Base-by-base conservation (phyloP, 1,284 basidiomycete species). In the Mixia osmundae region DNA sequence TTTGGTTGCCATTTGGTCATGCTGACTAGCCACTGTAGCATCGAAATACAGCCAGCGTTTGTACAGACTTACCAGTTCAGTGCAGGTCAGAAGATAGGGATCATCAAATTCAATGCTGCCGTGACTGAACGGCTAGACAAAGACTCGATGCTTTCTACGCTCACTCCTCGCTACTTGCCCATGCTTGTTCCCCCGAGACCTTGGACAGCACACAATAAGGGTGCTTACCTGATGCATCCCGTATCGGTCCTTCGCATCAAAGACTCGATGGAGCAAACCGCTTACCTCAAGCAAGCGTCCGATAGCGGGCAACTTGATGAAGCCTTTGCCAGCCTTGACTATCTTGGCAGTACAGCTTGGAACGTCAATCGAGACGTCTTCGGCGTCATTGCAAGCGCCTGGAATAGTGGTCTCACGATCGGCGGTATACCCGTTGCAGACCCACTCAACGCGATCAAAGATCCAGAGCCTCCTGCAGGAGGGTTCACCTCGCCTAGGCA, bases 151-250 rank as follows among this genome's bases (percentile, higher is more conserved):
- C 60, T 64, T n/a, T 69, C 74, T 36, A 72, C 77, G 0, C 61
- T 95, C 8, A 82, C 89, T 55, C 83, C 89, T 11, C 76, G 87
- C 6, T 80, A 91, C 55, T 64, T 97, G 30, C 89, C 89, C 6
- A 97, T 97, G 89, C 66, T 97, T 2, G 70, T 91, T 16, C 73
- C 72, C 40, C 89, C 91, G 1, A 73, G 73, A 47, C 77, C 78
- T 0, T 97, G 89, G 89, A 54, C 76, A 1, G 64, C 62, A 39
- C 67, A 72, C 49, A 68, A 78, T 42, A 63, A 74, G 28, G 91
- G 89, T 11, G 82, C 76, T 2, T 95, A 95, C 56, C 60, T 87
- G 23, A 68, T 69, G 41, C 76, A 74, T 51, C 68, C 45, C 73
- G 78, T 68, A 11, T 58, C 60, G 11, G 72, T 71, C 23, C 94